Conservation (phyloP, 176 grass and related monocot species). For the Musa itinerans region DNA sequence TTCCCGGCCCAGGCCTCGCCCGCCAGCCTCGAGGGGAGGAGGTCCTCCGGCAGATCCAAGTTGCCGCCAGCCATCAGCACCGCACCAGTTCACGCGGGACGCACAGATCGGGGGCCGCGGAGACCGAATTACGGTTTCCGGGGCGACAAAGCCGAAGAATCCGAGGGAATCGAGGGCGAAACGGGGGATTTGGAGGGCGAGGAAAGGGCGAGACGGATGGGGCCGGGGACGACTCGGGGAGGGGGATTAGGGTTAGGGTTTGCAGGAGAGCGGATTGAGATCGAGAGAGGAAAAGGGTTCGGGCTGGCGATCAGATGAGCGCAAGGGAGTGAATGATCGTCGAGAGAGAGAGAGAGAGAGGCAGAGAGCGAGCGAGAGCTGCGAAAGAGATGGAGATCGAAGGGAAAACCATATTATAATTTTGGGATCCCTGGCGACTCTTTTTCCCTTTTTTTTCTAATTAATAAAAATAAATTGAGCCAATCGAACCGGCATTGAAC, state of each 20-base stretch:
- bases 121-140: background rate
- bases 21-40: conserved; percentile 14
- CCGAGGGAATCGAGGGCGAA: background rate
- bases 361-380: background rate
- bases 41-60: conserved; percentile 60
- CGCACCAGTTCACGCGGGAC: conserved; percentile 10
- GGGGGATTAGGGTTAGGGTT: background rate
- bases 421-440: background rate
- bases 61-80: conserved; percentile 62
- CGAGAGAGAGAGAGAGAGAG: background rate
- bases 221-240: background rate
- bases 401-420: conserved; percentile 5
- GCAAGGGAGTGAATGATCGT: background rate
- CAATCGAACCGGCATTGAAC: too few species aligned
- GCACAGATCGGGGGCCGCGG: background rate
- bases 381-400: background rate
- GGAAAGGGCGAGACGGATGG: background rate
- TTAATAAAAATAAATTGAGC: too few species aligned
- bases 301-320: background rate
- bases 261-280: background rate
- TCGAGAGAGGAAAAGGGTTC: background rate
- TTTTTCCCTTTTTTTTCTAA: too few species aligned
- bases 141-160: background rate
- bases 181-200: background rate
- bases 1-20: conserved; percentile 26